Evolutionary conservation across 257 asterid genomes (phyloP), one percentile per base, ranked within the genome.

Genomic region (Solanum rostratum): DNA sequence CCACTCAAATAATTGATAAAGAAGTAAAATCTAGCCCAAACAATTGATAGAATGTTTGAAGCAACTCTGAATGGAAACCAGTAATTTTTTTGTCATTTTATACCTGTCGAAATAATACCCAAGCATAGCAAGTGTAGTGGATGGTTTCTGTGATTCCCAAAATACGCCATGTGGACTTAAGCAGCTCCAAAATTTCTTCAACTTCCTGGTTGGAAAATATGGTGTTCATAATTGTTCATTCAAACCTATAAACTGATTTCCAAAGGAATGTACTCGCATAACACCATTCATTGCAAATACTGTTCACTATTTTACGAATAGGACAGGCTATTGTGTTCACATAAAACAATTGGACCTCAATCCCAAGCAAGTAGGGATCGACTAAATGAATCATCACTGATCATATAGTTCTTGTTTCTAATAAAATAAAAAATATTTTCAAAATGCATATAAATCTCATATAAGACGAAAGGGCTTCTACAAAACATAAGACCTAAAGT

Each of bases 51-150:
- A 49, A 76, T 27, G 18, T 49, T 76, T 76, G 16, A 76, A 76
- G 82, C 82, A 76, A 76, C 81, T 76, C 62, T 49, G 60, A 74
- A 46, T 49, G 46, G 63, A 52, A 84, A 53, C 33, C 45, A 73
- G 7, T 39, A 24, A 16, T 45, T 66, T 27, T 18, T 83, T 46
- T 27, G 65, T 73, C 79, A 83, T 84, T 82, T 43, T 59, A 81
- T 92, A 95, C 99, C 98, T 96, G 98, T 68, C 97, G 98, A 88
- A 94, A 96, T 84, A 95, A 85, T 86, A 93, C 97, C 98, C 99
- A 96, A 33, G 98, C 95, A 91, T 95, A 93, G 92, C 98, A 93
- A 82, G 97, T 90, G 85, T 91, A 92, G 84, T 95, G 98, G 84
- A 96, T 92, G 59, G 98, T 96, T 91, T 96, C 99, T 3, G 99